A percentile compares a stretch with the other conserved stretches of the same genome.
Evolutionary conservation across 2,329 filamentous ascomycete species (phyloP).

Genomic region (Aspergillus pseudotamarii): DNA sequence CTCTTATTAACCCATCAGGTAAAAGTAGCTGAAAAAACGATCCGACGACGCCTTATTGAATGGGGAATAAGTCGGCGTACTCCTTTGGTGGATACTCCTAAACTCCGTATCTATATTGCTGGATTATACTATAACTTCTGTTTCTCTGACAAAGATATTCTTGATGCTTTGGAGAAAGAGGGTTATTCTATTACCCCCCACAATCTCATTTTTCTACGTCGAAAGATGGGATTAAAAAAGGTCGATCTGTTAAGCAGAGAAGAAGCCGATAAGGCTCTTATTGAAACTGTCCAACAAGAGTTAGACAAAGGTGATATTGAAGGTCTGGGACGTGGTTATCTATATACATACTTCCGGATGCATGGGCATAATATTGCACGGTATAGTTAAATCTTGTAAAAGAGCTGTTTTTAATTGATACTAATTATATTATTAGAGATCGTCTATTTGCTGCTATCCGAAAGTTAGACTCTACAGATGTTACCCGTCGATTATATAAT

Average conservation of each 20-base stretch:
- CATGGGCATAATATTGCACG: conserved; percentile 13
- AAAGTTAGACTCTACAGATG: too few relatives aligned
- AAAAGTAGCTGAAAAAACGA: not conserved
- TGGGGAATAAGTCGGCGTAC: not conserved
- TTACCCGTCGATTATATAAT: too few relatives aligned
- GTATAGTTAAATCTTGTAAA: not conserved
- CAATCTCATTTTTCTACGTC: not conserved
- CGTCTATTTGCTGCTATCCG: conserved; percentile 15
- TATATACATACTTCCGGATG: conserved; percentile 17
- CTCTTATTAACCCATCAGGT: not conserved
- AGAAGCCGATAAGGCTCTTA: not conserved
- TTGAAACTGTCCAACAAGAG: conserved; percentile 5
- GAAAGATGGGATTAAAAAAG: not conserved
- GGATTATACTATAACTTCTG: not conserved
- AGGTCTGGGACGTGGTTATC: conserved; percentile 15
- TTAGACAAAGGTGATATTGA: conserved; percentile 17
- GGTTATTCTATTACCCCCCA: not conserved
- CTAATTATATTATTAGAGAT: conserved; percentile 10
- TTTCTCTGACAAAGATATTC: not conserved
- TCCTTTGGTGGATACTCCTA: not conserved
- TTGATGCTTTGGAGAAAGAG: not conserved
- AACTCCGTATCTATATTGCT: not conserved
- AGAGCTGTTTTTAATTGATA: not conserved
- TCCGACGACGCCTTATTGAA: not conserved
- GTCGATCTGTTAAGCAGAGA: not conserved